A percentile compares a stretch with the other conserved stretches of the same genome.
Evolutionary conservation across 106 monocot genomes (phyloP).

Genomic region (Cymbidium sinense): DNA sequence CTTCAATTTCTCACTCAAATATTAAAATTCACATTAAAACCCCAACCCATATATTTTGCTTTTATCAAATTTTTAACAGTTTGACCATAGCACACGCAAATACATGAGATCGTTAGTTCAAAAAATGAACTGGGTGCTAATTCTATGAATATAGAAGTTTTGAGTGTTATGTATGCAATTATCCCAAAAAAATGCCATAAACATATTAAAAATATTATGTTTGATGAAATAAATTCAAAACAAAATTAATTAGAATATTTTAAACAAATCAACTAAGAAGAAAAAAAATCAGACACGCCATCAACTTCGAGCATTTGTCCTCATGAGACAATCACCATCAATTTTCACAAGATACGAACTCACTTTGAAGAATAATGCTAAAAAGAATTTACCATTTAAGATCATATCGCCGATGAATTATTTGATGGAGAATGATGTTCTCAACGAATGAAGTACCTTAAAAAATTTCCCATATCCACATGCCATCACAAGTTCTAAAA

Average conservation of each 20-base stretch:
- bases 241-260: neutral
- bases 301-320: neutral
- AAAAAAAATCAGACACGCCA: neutral
- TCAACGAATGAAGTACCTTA: neutral
- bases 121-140: too few relatives aligned
- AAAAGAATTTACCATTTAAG: neutral
- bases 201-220: neutral
- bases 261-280: neutral
- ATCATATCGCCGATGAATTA: neutral
- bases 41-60: too few relatives aligned
- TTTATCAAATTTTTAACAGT: too few relatives aligned
- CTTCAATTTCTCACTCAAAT: too few relatives aligned
- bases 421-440: neutral
- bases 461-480: slow-evolving; percentile 2
- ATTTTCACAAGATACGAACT: neutral
- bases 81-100: too few relatives aligned
- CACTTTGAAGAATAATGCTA: neutral
- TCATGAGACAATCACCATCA: neutral
- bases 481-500: neutral
- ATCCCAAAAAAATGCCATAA: neutral
- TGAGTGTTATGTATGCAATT: too few relatives aligned
- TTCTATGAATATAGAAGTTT: too few relatives aligned
- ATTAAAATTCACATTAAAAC: too few relatives aligned
- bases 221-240: neutral
- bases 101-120: too few relatives aligned